phyloP scores from a whole-genome alignment of 2,329 filamentous ascomycete species.

The Colletotrichum echinochloae region DNA sequence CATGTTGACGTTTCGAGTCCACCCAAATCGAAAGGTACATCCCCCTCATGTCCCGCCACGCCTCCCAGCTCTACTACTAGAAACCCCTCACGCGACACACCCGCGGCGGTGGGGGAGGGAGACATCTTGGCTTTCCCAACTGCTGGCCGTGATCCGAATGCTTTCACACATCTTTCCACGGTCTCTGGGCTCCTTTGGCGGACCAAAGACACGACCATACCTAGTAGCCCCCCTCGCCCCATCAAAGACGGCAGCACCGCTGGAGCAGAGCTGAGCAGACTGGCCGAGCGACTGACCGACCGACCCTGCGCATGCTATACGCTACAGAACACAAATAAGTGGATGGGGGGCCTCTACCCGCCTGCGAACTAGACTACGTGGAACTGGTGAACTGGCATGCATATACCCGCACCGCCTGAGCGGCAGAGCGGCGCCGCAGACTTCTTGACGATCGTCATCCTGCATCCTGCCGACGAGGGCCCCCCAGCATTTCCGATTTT shows the following conservation, averaged over 20 bases:
- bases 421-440: background rate
- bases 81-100: background rate
- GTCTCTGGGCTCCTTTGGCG: background rate
- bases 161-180: background rate
- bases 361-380: no score
- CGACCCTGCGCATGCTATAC: background rate
- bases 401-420: conserved; percentile 18
- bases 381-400: no score
- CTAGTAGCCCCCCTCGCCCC: no score
- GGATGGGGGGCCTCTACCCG: background rate
- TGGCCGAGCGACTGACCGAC: background rate
- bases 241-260: background rate
- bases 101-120: no score
- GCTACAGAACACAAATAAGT: background rate
- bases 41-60: background rate
- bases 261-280: background rate
- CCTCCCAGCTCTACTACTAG: no score
- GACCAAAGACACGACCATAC: background rate
- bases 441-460: conserved; percentile 5
- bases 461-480: no score
- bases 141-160: background rate
- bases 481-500: no score
- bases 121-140: background rate
- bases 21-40: background rate
- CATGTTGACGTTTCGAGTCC: background rate